Percentiles rank a stretch among this genome's conserved stretches.
Conservation (phyloP, 2,329 filamentous ascomycete species). For the Penicillium verrucosum region DNA sequence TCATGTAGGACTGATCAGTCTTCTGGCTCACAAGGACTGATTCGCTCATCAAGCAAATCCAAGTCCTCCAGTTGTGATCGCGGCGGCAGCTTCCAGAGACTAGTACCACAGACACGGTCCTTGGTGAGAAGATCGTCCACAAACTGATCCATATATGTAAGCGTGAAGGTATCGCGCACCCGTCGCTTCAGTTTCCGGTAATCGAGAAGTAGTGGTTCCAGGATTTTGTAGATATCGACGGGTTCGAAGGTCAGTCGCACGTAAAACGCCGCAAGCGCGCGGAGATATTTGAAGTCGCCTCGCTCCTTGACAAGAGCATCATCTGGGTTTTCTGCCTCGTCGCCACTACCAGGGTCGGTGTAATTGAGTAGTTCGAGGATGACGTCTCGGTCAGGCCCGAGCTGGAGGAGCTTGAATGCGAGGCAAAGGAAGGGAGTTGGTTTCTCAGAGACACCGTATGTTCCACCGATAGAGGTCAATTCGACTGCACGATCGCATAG, state of each 20-base stretch:
- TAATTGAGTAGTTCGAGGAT: slow-evolving; percentile 75
- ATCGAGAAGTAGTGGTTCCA: slow-evolving; percentile 83
- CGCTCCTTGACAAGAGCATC: slow-evolving; percentile 33
- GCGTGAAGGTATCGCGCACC: slow-evolving; percentile 66
- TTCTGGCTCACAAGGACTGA: slow-evolving; percentile 57
- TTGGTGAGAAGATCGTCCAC: slow-evolving; percentile 87
- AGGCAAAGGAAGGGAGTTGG: slow-evolving; percentile 90
- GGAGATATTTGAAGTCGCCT: slow-evolving; percentile 68
- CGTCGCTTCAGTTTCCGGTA: slow-evolving; percentile 76
- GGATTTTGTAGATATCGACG: slow-evolving; percentile 71
- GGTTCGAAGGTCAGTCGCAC: slow-evolving; percentile 81
- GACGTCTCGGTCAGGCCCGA: slow-evolving; percentile 75
- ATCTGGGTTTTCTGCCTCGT: slow-evolving; percentile 28
- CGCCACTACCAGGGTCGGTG: slow-evolving; percentile 65
- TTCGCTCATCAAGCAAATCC: slow-evolving; percentile 78
- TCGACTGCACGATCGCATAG: slow-evolving; percentile 86
- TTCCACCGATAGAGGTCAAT: slow-evolving; percentile 80
- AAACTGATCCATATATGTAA: slow-evolving; percentile 88
- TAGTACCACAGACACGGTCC: slow-evolving; percentile 86
- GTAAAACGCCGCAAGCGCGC: slow-evolving; percentile 88
- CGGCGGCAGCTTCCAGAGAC: slow-evolving; percentile 84
- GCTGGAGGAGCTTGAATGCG: slow-evolving; percentile 88
- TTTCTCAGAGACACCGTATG: slow-evolving; percentile 77
- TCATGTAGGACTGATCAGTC: neutral
- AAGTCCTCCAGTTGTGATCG: slow-evolving; percentile 82